Percentiles rank a stretch among this genome's conserved stretches.
Conservation (phyloP, 148 eudicot species). For the Rhododendron molle region DNA sequence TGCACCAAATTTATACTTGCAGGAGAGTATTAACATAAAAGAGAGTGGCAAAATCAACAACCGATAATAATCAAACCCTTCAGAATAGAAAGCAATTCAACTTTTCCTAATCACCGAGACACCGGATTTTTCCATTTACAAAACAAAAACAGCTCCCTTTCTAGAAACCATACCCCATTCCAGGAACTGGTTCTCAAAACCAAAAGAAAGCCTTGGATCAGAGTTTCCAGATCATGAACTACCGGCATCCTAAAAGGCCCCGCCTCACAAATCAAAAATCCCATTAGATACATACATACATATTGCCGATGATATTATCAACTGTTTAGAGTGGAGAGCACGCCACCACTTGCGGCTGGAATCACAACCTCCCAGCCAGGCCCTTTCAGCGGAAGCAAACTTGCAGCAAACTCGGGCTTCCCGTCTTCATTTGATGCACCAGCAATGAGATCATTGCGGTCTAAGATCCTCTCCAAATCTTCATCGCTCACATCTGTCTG, state of each 20-base stretch:
- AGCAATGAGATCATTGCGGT: constrained; percentile 69
- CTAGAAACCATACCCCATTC: background rate
- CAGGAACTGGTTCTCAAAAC: constrained; percentile 1
- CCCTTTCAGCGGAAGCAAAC: constrained; percentile 66
- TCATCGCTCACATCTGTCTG: constrained; percentile 89
- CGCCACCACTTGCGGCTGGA: constrained; percentile 70
- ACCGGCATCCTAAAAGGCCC: background rate
- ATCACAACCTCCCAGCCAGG: constrained; percentile 99
- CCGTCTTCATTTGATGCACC: constrained; percentile 22
- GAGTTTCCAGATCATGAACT: background rate
- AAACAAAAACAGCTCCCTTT: background rate
- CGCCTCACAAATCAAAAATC: background rate
- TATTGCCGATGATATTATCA: constrained; percentile 12
- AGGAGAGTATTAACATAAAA: no score
- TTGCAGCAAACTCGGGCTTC: constrained; percentile 18
- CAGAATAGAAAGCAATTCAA: background rate
- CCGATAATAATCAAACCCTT: background rate
- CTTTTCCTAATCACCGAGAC: background rate
- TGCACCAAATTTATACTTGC: no score
- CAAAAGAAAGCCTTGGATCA: background rate
- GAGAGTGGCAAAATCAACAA: no score
- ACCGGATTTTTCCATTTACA: background rate
- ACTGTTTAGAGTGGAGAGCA: constrained; percentile 78
- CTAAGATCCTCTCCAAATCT: constrained; percentile 65
- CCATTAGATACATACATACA: background rate